Evolutionary conservation across 179 eudicot species (phyloP).

Genomic region (Heliamphora ciliata): DNA sequence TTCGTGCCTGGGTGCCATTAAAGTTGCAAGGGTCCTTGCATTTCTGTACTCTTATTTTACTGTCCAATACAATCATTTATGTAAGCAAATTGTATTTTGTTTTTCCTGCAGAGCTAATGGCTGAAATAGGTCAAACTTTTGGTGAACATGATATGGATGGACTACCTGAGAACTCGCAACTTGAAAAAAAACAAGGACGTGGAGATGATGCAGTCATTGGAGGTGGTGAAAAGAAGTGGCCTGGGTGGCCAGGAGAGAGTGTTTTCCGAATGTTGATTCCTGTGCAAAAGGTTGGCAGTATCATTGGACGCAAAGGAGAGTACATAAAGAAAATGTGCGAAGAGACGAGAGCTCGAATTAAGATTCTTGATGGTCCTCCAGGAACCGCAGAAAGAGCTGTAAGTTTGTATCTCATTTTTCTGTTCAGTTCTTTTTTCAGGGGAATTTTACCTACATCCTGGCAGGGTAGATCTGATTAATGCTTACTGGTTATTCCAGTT

Average conservation of each 20-base stretch:
- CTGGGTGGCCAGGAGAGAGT: constrained; percentile 99
- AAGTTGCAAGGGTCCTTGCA: too few species aligned
- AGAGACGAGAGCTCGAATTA: constrained; percentile 89
- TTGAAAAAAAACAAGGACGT: constrained; percentile 33
- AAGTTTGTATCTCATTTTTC: constrained; percentile 30
- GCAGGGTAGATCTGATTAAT: not conserved
- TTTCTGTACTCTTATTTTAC: too few species aligned
- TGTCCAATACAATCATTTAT: too few species aligned
- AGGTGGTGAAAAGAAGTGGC: constrained; percentile 72
- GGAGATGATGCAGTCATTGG: constrained; percentile 25
- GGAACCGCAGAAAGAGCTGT: constrained; percentile 89
- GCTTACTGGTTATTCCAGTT: not conserved
- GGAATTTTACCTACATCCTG: not conserved
- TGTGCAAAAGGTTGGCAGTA: constrained; percentile 78
- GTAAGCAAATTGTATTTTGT: too few species aligned
- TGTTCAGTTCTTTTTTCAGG: not conserved
- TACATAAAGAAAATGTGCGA: constrained; percentile 87
- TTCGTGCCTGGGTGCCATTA: too few species aligned
- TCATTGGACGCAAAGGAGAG: constrained; percentile 98
- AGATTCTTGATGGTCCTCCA: constrained; percentile 94
- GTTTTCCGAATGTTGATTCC: constrained; percentile 92
- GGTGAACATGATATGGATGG: constrained; percentile 28
- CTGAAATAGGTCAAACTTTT: constrained; percentile 35
- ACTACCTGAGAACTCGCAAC: constrained; percentile 23
- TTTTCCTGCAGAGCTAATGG: constrained; percentile 26